Evolutionary conservation across 176 grass and related monocot genomes (phyloP), one percentile per base, ranked within the genome.

Genomic region (Melocanna baccifera): DNA sequence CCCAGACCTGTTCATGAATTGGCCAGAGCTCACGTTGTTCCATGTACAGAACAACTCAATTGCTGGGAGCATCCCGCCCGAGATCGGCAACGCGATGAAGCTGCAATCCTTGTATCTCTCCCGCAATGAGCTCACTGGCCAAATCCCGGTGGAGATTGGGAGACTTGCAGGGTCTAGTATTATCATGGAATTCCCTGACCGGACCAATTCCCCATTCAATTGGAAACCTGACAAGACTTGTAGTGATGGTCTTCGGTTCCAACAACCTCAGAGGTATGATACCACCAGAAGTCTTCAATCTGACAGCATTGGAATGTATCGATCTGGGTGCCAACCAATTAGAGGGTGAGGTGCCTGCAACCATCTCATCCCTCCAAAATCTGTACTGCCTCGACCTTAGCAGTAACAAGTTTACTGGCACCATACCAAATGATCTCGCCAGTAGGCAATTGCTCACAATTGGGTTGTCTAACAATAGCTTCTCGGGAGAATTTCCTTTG

Each of bases 181-280:
- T 32, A 32, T 32, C 30, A 32, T 2, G 1, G 30, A 32, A 32
- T 32, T 32, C 30, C 30, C 30, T 32, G 30, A 32, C 30, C 30
- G 30, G 30, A 32, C 30, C 30, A 32, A 32, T 32, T 32, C 30
- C 30, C 30, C 5, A 11, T 46, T 77, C 82, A 1, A 23, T 91
- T 19, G 85, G 85, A 59, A 88, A 91, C 46, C 41, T 90, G 25
- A 79, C 71, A 48, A 45, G 62, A 1, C 85, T 90, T 3, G 13
- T 19, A 30, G 0, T 7, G 30, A 68, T 90, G 4, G 48, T 1
- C 12, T 80, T 90, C 13, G 81, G 67, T 67, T 30, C 52, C 65
- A 93, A 93, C 73, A 66, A 26, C 1, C 52, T 94, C 19, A 79
- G 6, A 6, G 84, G 86, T 37, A 36, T 65, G 67, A 87, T 94